Conservation (phyloP, 257 asterid genomes). For the Linderniella brevidens region DNA sequence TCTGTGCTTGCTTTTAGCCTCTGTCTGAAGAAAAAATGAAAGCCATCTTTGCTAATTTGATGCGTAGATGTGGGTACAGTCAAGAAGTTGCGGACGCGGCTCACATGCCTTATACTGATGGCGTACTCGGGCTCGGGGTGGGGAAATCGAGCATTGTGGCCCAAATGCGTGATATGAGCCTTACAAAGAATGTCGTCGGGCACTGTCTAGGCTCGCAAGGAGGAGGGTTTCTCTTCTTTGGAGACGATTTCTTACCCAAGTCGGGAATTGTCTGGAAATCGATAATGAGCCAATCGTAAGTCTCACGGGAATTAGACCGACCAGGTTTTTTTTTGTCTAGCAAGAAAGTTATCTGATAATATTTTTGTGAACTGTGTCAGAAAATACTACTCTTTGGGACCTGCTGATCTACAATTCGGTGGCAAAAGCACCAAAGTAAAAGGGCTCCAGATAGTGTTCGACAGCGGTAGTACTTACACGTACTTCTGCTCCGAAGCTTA, state of each 20-base stretch:
- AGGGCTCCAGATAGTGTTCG: slow-evolving; percentile 37
- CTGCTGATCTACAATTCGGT: slow-evolving; percentile 27
- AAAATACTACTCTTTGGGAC: slow-evolving; percentile 36
- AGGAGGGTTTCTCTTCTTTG: slow-evolving; percentile 79
- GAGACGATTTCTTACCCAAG: slow-evolving; percentile 53
- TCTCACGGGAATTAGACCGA: slow-evolving; percentile 1
- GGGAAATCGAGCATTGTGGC: slow-evolving; percentile 66
- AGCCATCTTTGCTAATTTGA: not conserved
- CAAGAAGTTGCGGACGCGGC: slow-evolving; percentile 47
- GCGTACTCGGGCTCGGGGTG: slow-evolving; percentile 82
- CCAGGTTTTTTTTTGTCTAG: not conserved
- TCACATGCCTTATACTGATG: slow-evolving; percentile 52
- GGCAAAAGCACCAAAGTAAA: slow-evolving; percentile 32
- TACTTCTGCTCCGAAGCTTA: slow-evolving; percentile 43
- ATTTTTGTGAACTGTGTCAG: slow-evolving; percentile 14
- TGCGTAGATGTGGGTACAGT: slow-evolving; percentile 71
- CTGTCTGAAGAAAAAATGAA: not conserved
- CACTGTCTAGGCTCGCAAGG: slow-evolving; percentile 69
- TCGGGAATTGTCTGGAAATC: slow-evolving; percentile 58
- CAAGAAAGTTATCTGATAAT: not conserved
- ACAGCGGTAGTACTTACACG: slow-evolving; percentile 62
- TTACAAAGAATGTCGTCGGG: slow-evolving; percentile 55
- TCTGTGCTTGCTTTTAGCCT: not conserved
- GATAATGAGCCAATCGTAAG: slow-evolving; percentile 28
- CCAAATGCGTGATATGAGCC: slow-evolving; percentile 38